Base-by-base conservation (phyloP, 768 basidiomycete species). In the Hericium erinaceus region DNA sequence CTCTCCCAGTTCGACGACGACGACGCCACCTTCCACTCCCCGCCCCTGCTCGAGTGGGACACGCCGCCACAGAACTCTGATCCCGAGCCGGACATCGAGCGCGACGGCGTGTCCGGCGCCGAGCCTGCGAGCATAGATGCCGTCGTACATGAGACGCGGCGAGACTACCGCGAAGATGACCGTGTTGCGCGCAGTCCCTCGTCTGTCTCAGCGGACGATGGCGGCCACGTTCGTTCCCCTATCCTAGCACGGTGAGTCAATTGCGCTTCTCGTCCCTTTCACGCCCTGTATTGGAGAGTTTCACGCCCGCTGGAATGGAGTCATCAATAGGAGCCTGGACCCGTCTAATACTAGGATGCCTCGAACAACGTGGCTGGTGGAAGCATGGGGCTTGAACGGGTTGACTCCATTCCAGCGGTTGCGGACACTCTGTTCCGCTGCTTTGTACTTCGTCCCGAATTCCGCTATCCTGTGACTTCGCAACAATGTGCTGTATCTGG, bases 191-290 rank as follows among this genome's bases (percentile, higher is more conserved):
- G 41, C 41, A 44, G 41, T 22, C 48, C 18, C n/a, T 49, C 2
- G 61, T 28, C 33, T 5, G 38, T 41, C n/a, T 51, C 40, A 24
- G 33, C 41, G 22, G 53, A 49, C 12, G 59, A 58, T n/a, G 46
- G 39, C 2, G 57, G 61, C 22, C 61, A 62, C 20, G 37, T 62
- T 33, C 61, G 61, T 28, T 60, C 61, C 2, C 61, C 61, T 26
- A 56, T 62, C 40, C 56, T 62, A 46, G 61, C 61, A n/a, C 58
- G 61, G 61, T 62, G 56, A 60, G 61, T 39, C 37, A 22, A 26
- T 38, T 7, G 38, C n/a, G 13, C 13, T 26, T 50, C 28, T 54
- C 22, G 11, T 52, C 39, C 26, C 22, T 54, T 26, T 11, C n/a
- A 22, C 20, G 26, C 26, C 3, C 26, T 26, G 26, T 26, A 26